phyloP scores from a whole-genome alignment of 2,329 filamentous ascomycete species.

The Penicillium aurantiogriseum region DNA sequence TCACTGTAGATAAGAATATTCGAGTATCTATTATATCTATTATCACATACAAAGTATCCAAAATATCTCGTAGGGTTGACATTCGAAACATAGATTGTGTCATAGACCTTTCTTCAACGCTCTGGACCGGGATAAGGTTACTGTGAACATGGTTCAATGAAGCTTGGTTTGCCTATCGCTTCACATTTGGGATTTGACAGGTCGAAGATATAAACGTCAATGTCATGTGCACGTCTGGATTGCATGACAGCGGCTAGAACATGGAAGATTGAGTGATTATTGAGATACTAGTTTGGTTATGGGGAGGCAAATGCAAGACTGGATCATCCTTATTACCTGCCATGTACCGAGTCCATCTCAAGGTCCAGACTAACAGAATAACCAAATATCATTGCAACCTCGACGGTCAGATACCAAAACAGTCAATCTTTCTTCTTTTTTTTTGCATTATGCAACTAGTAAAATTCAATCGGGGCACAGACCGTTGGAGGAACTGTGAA shows the following conservation, averaged over 20 bases:
- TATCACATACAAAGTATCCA: neutral
- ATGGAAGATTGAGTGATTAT: neutral
- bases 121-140: neutral
- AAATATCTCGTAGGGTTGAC: neutral
- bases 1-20: neutral
- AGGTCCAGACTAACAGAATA: neutral
- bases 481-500: neutral
- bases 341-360: neutral
- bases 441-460: neutral
- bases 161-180: constrained; percentile 6
- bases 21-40: neutral
- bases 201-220: neutral
- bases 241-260: neutral
- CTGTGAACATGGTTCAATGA: neutral
- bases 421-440: neutral
- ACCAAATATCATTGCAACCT: neutral
- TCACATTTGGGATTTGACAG: neutral
- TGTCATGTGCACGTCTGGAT: neutral
- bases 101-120: neutral
- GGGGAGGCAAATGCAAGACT: neutral
- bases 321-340: neutral
- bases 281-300: neutral
- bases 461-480: constrained; percentile 5
- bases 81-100: neutral
- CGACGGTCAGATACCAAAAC: neutral